These are phyloP conservation scores for Arachis stenosperma DNA, from an alignment of 306 rosid species.

Conservation along the genomic window DNA sequence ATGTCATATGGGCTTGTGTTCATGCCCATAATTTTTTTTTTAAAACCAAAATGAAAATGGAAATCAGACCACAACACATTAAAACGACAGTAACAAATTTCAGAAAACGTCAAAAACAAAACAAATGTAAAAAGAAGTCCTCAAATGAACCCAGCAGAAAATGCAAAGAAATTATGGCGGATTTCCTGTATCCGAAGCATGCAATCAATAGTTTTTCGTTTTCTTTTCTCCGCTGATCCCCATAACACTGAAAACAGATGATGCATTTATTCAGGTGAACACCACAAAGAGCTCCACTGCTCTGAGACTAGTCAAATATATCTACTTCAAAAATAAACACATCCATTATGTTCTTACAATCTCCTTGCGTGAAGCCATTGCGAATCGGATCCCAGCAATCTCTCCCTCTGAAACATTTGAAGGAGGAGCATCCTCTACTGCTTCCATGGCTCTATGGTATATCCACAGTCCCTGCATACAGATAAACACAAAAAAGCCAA, in stretches of 20 bases:
- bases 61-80: background rate
- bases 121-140: constrained; percentile 18
- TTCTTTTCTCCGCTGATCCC: constrained; percentile 9
- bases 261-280: constrained; percentile 15
- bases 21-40: background rate
- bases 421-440: constrained; percentile 53
- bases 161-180: constrained; percentile 2
- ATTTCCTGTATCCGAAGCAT: constrained; percentile 14
- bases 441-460: background rate
- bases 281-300: constrained; percentile 28
- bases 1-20: background rate
- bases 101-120: constrained; percentile 18
- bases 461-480: constrained; percentile 44
- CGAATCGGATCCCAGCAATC: constrained; percentile 63
- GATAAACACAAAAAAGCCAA: constrained; percentile 2
- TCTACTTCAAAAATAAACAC: constrained; percentile 7
- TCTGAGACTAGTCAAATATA: background rate
- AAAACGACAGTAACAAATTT: constrained; percentile 12
- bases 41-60: background rate
- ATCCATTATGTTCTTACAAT: constrained; percentile 60
- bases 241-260: constrained; percentile 29
- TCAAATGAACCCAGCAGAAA: constrained; percentile 29
- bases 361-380: constrained; percentile 73
- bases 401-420: constrained; percentile 62
- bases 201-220: background rate